Evolutionary conservation across 23 red algal species (phyloP).

Genomic region (Gracilariopsis chorda): DNA sequence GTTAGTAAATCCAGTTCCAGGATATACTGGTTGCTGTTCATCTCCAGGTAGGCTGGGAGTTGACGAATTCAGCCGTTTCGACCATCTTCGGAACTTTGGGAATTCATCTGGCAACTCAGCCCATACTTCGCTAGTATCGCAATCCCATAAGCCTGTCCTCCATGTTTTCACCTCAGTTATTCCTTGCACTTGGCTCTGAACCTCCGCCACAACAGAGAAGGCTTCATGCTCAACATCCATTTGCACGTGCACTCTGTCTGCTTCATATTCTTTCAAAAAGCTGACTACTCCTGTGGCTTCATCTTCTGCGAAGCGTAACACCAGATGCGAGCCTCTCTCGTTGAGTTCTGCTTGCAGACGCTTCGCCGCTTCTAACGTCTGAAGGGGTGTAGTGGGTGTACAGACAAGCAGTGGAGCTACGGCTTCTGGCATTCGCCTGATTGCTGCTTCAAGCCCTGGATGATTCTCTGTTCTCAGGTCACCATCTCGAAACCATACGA

Average conservation of each 20-base stretch:
- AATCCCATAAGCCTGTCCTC: constrained; percentile 41
- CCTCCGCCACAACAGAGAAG: neutral
- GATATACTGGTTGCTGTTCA: neutral
- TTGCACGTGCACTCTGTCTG: constrained; percentile 38
- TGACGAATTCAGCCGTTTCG: neutral
- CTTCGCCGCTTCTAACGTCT: constrained; percentile 14
- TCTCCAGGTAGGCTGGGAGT: neutral
- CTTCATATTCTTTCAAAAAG: constrained; percentile 29
- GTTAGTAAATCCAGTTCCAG: neutral
- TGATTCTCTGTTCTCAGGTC: constrained; percentile 59
- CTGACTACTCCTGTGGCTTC: constrained; percentile 25
- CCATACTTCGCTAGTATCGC: neutral
- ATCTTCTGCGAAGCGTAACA: constrained; percentile 33
- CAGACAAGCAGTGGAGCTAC: constrained; percentile 41
- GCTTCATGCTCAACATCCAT: constrained; percentile 63
- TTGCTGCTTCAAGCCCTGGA: constrained; percentile 34
- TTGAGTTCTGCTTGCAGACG: constrained; percentile 27
- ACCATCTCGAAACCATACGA: constrained; percentile 77
- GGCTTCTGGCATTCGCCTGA: neutral
- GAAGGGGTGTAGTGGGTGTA: constrained; percentile 22
- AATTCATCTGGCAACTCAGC: constrained; percentile 20
- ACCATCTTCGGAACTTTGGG: constrained; percentile 39
- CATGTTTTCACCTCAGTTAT: neutral
- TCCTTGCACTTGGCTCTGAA: neutral
- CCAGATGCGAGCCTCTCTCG: constrained; percentile 13